These are phyloP conservation scores for Trichoderma cornu-damae DNA, from an alignment of 2,329 filamentous ascomycete species.

Conservation along the genomic window DNA sequence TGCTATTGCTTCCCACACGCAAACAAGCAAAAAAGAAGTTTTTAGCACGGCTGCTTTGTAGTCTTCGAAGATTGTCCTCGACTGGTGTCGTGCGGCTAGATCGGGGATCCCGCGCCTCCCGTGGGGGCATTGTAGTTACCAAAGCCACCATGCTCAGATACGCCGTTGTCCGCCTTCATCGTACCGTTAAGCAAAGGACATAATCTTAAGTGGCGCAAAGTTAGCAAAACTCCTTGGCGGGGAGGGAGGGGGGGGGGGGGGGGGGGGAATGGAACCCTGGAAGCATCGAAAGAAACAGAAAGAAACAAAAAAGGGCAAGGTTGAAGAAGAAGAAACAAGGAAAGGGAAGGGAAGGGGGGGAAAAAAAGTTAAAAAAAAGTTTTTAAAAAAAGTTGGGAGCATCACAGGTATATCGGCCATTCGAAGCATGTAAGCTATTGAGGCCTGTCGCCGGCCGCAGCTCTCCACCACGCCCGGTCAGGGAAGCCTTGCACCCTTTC, in stretches of 20 bases:
- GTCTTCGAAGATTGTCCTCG: no score
- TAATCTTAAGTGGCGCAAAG: conserved; percentile 48
- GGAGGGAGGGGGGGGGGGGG: no score
- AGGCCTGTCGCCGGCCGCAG: conserved; percentile 23
- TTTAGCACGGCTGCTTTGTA: not conserved
- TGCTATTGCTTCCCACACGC: not conserved
- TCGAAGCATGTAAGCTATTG: conserved; percentile 19
- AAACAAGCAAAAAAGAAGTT: not conserved
- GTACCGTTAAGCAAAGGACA: conserved; percentile 83
- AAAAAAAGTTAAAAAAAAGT: no score
- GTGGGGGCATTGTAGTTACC: conserved; percentile 47
- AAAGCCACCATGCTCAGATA: conserved; percentile 55
- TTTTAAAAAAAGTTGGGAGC: not conserved
- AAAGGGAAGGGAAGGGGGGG: no score
- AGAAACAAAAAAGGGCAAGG: conserved; percentile 5
- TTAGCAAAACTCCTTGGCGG: conserved; percentile 20
- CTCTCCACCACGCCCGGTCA: conserved; percentile 18
- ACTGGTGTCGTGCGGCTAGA: conserved; percentile 14
- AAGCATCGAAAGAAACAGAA: not conserved
- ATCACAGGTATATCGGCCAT: not conserved
- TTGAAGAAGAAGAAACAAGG: not conserved
- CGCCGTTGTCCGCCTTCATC: conserved; percentile 56
- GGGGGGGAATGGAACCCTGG: no score
- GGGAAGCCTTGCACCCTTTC: conserved; percentile 7
- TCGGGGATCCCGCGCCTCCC: conserved; percentile 34